A percentile compares a stretch with the other conserved stretches of the same genome.
Evolutionary conservation across 495 filamentous ascomycete species (phyloP).

Genomic region (Acidomyces sp.): DNA sequence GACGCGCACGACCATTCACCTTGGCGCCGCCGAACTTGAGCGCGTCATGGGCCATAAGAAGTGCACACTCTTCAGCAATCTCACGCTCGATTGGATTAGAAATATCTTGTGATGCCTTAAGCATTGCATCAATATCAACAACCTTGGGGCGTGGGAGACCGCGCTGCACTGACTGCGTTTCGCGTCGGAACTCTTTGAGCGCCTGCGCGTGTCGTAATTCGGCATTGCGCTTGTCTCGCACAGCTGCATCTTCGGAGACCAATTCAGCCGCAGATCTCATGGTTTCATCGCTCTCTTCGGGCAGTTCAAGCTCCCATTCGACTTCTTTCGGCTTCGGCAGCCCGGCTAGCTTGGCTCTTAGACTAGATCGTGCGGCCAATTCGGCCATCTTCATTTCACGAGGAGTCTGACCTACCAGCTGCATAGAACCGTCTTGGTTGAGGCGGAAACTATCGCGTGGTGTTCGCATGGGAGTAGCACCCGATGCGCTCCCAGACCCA

Average conservation of each 20-base stretch:
- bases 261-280: slow-evolving; percentile 38
- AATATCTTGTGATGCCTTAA: slow-evolving; percentile 43
- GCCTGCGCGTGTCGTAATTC: slow-evolving; percentile 58
- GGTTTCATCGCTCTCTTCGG: slow-evolving; percentile 62
- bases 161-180: slow-evolving; percentile 80
- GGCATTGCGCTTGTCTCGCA: slow-evolving; percentile 59
- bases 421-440: slow-evolving; percentile 54
- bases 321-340: slow-evolving; percentile 84
- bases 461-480: slow-evolving; percentile 81
- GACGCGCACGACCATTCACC: slow-evolving; percentile 41
- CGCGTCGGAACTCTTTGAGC: slow-evolving; percentile 62
- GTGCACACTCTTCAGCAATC: slow-evolving; percentile 62
- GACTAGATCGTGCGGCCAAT: slow-evolving; percentile 51
- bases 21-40: slow-evolving; percentile 54
- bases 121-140: slow-evolving; percentile 56
- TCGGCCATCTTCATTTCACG: slow-evolving; percentile 65
- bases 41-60: slow-evolving; percentile 71
- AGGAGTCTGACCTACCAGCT: slow-evolving; percentile 62
- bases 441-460: slow-evolving; percentile 81
- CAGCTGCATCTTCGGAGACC: slow-evolving; percentile 72
- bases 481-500: slow-evolving; percentile 51
- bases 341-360: slow-evolving; percentile 59
- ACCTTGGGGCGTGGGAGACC: slow-evolving; percentile 63
- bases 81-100: slow-evolving; percentile 43
- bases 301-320: slow-evolving; percentile 84